Conservation (phyloP, 2,329 filamentous ascomycete genomes). For the Dothideomycetidae sp. region DNA sequence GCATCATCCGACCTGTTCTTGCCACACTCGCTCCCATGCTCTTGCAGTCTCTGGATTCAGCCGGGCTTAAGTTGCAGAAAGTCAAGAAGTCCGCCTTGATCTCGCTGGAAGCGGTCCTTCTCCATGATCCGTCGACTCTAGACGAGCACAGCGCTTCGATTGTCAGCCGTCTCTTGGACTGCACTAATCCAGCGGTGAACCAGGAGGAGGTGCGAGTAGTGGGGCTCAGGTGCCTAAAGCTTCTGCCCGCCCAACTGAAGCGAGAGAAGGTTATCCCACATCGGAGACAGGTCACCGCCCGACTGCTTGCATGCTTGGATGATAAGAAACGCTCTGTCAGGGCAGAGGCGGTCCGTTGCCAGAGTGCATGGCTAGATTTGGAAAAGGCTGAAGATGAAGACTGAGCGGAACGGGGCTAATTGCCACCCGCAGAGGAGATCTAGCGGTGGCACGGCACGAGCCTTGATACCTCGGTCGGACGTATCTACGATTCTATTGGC, state of each 20-base stretch:
- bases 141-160: constrained; percentile 44
- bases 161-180: constrained; percentile 37
- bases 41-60: constrained; percentile 45
- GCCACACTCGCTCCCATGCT: constrained; percentile 44
- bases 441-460: no score
- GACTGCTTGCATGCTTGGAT: constrained; percentile 42
- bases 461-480: no score
- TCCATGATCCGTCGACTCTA: constrained; percentile 39
- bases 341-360: constrained; percentile 46
- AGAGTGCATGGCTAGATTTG: constrained; percentile 45
- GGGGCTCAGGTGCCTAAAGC: constrained; percentile 34
- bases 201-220: constrained; percentile 31
- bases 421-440: no score
- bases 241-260: constrained; percentile 34
- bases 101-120: constrained; percentile 43
- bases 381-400: constrained; percentile 45
- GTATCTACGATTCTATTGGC: no score
- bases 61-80: constrained; percentile 28
- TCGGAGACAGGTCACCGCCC: constrained; percentile 42
- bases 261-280: constrained; percentile 41
- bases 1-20: constrained; percentile 45
- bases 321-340: constrained; percentile 49
- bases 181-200: constrained; percentile 17
- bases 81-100: constrained; percentile 48
- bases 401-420: no score